A percentile compares a stretch with the other conserved stretches of the same genome.
phyloP scores from a whole-genome alignment of 306 rosid genomes.

The Glycine tomentella region DNA sequence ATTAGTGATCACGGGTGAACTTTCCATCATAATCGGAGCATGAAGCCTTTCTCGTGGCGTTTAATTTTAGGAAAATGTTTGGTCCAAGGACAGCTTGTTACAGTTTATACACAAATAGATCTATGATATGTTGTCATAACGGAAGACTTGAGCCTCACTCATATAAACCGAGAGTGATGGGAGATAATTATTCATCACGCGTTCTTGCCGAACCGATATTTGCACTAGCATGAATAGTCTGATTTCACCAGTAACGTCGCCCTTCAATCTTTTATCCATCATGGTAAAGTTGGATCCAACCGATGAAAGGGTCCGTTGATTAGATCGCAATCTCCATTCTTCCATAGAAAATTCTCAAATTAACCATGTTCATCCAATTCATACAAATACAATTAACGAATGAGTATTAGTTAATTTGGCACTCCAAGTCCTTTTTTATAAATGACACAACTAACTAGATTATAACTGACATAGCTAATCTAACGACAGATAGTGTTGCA shows the following conservation, averaged over 20 bases:
- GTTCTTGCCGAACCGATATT: background rate
- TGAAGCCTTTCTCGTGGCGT: background rate
- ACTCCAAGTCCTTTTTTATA: background rate
- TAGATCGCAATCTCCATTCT: too few species aligned
- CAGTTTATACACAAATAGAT: background rate
- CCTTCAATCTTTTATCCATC: background rate
- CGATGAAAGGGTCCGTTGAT: too few species aligned
- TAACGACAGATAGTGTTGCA: too few species aligned
- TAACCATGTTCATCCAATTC: background rate
- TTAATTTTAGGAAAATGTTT: background rate
- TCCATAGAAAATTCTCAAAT: too few species aligned
- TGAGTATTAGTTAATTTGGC: background rate
- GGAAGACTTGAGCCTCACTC: background rate
- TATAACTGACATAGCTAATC: too few species aligned
- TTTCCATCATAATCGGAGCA: background rate
- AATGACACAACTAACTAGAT: too few species aligned
- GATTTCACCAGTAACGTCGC: background rate
- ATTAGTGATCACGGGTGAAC: conserved; percentile 4
- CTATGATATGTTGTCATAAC: background rate
- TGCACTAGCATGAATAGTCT: background rate
- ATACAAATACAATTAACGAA: background rate
- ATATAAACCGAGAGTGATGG: background rate
- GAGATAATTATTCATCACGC: background rate
- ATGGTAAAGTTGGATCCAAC: background rate
- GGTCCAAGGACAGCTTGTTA: conserved; percentile 1